These are phyloP conservation scores for Syzygium jambos DNA, from an alignment of 345 rosid species.

Conservation along the genomic window DNA sequence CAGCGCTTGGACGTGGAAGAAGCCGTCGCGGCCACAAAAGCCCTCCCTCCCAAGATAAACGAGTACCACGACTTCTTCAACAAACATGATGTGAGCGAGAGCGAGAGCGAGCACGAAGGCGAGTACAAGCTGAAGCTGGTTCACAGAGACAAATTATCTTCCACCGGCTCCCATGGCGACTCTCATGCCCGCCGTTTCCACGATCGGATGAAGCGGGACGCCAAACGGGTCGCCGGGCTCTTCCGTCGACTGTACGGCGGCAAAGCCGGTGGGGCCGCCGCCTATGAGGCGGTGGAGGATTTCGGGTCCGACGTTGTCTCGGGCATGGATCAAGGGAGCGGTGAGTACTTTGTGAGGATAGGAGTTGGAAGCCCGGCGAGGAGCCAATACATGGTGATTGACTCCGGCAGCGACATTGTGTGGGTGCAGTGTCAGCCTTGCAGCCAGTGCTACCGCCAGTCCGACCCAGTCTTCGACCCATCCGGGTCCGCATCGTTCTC, in stretches of 20 bases:
- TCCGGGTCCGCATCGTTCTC: conserved; percentile 59
- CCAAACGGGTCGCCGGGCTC: conserved; percentile 41
- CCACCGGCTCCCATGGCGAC: neutral
- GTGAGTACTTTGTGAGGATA: conserved; percentile 82
- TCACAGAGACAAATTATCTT: conserved; percentile 51
- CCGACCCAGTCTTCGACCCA: conserved; percentile 94
- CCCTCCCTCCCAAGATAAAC: conserved; percentile 14
- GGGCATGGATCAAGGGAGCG: conserved; percentile 95
- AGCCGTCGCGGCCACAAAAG: conserved; percentile 13
- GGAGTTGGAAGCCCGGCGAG: conserved; percentile 91
- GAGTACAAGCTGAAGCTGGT: conserved; percentile 41
- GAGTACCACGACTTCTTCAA: conserved; percentile 17
- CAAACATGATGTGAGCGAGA: neutral
- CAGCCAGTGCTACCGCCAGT: conserved; percentile 70
- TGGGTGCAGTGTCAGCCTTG: conserved; percentile 99
- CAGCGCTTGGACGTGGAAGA: conserved; percentile 36
- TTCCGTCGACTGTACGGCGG: conserved; percentile 35
- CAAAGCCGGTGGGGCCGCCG: neutral
- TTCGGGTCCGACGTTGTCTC: conserved; percentile 90
- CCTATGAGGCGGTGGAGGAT: conserved; percentile 22
- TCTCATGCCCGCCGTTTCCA: conserved; percentile 40
- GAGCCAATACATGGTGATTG: conserved; percentile 83
- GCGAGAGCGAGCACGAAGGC: neutral
- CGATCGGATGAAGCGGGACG: conserved; percentile 64
- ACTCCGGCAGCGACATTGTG: conserved; percentile 93